Evolutionary conservation across 2,329 filamentous ascomycete genomes (phyloP), one percentile per base, ranked within the genome.

Genomic region (Colletotrichum magnum): DNA sequence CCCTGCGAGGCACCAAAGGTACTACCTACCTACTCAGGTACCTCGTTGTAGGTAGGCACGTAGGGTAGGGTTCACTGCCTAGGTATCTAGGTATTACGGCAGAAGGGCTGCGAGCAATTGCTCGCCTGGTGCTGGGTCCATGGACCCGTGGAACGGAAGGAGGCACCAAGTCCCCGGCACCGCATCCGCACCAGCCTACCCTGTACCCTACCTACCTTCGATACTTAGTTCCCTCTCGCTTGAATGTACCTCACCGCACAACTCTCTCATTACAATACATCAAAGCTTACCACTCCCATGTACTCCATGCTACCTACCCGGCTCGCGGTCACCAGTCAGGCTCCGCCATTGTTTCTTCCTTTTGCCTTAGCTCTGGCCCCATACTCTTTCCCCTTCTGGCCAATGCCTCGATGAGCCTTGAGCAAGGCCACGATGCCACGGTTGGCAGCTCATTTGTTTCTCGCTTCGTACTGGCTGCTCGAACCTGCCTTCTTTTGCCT

Each of bases 321-420:
- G 13, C 15, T 45, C 21, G 21, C 24, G 21, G 28, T 68, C 52
- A 32, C 43, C 24, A 21, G 28, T 68, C 52, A 32, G 51, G 48
- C 61, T 65, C 54, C 53, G 56, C 66, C 52, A 18, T 56, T 24
- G 48, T 69, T 60, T 65, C 54, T 60, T 60, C 47, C 21, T 58
- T 36, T 36, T 47, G 45, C 41, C 60, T 41, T 24, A 50, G 45
- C 48, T 65, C 50, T 39, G 43, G 66, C 24, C 58, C 43, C 45
- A 41, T 32, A 13, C 16, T 63, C 48, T 59, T 52, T 58, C 54
- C 54, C 48, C 60, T 54, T 58, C 47, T 53, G 64, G 58, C 45
- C 41, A 57, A 65, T 36, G 3, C 32, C 32, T 36, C 32, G 32
- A 65, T 53, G 58, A 47, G 21, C 21, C 21, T 24, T 24, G 21